Base-by-base conservation (phyloP, 2,329 filamentous ascomycete species). In the Microsporum audouinii region DNA sequence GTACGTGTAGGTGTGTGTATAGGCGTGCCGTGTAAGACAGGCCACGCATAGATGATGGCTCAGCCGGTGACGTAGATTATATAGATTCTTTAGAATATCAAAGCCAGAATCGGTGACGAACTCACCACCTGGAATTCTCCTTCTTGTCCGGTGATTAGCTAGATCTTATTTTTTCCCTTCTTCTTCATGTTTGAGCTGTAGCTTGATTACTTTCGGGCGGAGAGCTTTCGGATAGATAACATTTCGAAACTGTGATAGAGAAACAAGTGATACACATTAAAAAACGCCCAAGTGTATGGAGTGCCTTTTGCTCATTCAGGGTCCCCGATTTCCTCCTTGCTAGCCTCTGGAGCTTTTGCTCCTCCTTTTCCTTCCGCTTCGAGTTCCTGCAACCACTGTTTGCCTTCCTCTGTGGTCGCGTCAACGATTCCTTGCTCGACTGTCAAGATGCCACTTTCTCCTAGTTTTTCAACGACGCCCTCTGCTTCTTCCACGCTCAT, bases 361-460 rank as follows among this genome's bases (percentile, higher is more conserved):
- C 65, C 69, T 60, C 63, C 68, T 61, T 68, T 73, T 14, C 68
- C 80, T 65, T 82, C 78, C 31, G 82, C 80, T 72, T 90, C 86
- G 63, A 95, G 82, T 66, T 91, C 84, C 76, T 88, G 87, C 68
- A 92, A 79, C 70, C 86, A 85, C 72, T 86, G 83, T 78, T 87
- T 82, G 2, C 91, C 91, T 71, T 94, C 86, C 70, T 91, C 87
- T 1, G 92, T 95, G 53, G 91, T 99, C 0, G 91, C 89, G 76
- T 99, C 94, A 67, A 99, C 95, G 58, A 99, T 90, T 57, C 95
- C 86, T 70, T 96, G 86, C 72, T 97, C 91, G 58, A 99, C 74
- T 72, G 89, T 96, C 66, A 99, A 76, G 79, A 96, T 92, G 41
- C 89, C 89, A 14, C 90, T 90, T 77, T 94, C 82, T 34, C 89